A percentile compares a stretch with the other conserved stretches of the same genome.
Evolutionary conservation across 352 stramenopile species (phyloP).

Genomic region (Phytophthora parvispora): DNA sequence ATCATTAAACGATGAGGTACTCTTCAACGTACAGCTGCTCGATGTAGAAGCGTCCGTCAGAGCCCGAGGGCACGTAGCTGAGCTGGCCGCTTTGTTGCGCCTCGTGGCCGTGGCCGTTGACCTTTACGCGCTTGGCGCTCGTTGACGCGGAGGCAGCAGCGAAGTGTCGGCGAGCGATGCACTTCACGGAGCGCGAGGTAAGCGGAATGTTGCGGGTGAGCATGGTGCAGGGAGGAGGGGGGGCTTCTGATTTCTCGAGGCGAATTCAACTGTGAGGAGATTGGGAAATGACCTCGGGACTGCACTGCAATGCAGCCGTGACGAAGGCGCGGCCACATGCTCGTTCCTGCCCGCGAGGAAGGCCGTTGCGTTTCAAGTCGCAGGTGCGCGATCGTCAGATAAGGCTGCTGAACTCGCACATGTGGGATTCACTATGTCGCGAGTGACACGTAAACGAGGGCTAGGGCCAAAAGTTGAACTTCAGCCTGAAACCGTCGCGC

Average conservation of each 20-base stretch:
- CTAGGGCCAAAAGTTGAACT: slow-evolving; percentile 34
- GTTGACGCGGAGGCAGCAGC: slow-evolving; percentile 40
- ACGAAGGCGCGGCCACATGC: slow-evolving; percentile 25
- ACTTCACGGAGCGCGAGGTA: slow-evolving; percentile 29
- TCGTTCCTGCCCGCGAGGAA: slow-evolving; percentile 21
- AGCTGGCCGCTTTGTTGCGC: slow-evolving; percentile 37
- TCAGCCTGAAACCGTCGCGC: slow-evolving; percentile 9
- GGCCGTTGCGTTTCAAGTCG: slow-evolving; percentile 34
- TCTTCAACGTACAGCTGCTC: slow-evolving; percentile 59
- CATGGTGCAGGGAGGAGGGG: slow-evolving; percentile 23
- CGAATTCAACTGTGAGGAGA: slow-evolving; percentile 22
- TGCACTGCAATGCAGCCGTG: slow-evolving; percentile 16
- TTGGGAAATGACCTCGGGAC: not conserved
- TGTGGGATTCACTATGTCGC: slow-evolving; percentile 27
- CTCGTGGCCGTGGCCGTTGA: slow-evolving; percentile 27
- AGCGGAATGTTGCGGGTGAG: slow-evolving; percentile 34
- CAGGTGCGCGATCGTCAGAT: slow-evolving; percentile 13
- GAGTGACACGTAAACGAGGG: slow-evolving; percentile 31
- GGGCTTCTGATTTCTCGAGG: slow-evolving; percentile 8
- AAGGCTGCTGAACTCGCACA: slow-evolving; percentile 31
- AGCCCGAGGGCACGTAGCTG: slow-evolving; percentile 67
- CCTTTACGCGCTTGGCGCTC: slow-evolving; percentile 28
- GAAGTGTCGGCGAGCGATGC: slow-evolving; percentile 52
- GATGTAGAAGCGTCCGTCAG: slow-evolving; percentile 76
- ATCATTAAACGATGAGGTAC: no score